A percentile compares a stretch with the other conserved stretches of the same genome.
These are phyloP conservation scores for Annulohypoxylon stygium DNA, from an alignment of 495 filamentous ascomycete genomes.

Conservation along the genomic window DNA sequence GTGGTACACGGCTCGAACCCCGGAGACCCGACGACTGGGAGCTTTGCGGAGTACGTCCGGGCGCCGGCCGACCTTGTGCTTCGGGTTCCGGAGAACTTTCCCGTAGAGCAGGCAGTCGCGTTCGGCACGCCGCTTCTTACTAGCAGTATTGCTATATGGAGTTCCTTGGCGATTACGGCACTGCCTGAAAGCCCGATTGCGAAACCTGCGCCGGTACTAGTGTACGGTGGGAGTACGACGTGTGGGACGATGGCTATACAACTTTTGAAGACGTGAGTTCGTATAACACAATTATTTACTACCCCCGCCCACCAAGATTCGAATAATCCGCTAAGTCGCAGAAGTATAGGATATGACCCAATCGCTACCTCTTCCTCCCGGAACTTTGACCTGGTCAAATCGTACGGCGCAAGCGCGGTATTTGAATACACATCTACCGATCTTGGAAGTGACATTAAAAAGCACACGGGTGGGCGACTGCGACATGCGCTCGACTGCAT, in stretches of 20 bases:
- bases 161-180: background rate
- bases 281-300: too few species aligned
- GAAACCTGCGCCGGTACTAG: background rate
- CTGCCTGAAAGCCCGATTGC: background rate
- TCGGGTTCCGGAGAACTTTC: background rate
- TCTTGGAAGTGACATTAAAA: background rate
- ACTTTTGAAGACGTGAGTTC: background rate
- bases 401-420: background rate
- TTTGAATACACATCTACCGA: background rate
- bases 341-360: background rate
- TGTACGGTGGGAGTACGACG: background rate
- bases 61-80: background rate
- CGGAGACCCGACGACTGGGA: background rate
- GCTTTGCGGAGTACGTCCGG: background rate
- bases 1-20: background rate
- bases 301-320: too few species aligned
- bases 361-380: background rate
- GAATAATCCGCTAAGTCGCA: background rate
- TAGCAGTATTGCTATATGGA: background rate
- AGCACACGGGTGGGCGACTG: background rate
- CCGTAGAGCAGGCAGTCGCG: background rate
- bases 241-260: conserved; percentile 10
- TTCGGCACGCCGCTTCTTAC: background rate
- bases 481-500: background rate
- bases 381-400: background rate